A percentile compares a stretch with the other conserved stretches of the same genome.
Evolutionary conservation across 108 stramenopile species (phyloP).

Genomic region (Halocafeteria seosinensis): DNA sequence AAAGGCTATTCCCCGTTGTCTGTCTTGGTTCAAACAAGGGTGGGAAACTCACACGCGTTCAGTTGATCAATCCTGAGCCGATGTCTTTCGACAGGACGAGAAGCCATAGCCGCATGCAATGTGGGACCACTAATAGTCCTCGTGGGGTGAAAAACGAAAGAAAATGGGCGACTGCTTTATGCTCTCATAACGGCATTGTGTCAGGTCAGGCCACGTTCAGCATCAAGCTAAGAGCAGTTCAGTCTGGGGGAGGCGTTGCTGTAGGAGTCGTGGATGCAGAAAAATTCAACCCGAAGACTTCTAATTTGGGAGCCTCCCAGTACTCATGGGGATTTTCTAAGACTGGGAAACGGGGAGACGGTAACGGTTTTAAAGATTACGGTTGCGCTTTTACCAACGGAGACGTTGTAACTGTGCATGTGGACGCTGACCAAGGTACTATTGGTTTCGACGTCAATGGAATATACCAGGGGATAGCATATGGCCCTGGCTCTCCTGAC

Average conservation of each 20-base stretch:
- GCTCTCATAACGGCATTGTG: not conserved
- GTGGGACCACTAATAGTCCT: not conserved
- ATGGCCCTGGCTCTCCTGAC: not conserved
- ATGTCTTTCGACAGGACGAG: not conserved
- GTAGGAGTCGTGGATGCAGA: not conserved
- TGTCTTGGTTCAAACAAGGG: constrained; percentile 1
- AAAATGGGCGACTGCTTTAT: not conserved
- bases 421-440: not conserved
- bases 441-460: not conserved
- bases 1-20: not conserved
- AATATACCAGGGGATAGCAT: not conserved
- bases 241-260: not conserved
- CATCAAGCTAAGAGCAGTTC: not conserved
- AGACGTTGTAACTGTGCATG: not conserved
- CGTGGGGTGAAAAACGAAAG: not conserved
- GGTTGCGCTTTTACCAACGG: not conserved
- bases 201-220: not conserved
- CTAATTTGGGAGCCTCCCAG: not conserved
- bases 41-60: not conserved
- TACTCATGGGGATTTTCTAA: not conserved
- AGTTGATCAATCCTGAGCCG: not conserved
- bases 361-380: not conserved
- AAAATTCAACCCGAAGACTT: not conserved
- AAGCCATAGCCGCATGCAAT: not conserved
- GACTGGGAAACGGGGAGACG: not conserved